Evolutionary conservation across 202 grass and related monocot genomes (phyloP).

Genomic region (Alloteropsis angusta): DNA sequence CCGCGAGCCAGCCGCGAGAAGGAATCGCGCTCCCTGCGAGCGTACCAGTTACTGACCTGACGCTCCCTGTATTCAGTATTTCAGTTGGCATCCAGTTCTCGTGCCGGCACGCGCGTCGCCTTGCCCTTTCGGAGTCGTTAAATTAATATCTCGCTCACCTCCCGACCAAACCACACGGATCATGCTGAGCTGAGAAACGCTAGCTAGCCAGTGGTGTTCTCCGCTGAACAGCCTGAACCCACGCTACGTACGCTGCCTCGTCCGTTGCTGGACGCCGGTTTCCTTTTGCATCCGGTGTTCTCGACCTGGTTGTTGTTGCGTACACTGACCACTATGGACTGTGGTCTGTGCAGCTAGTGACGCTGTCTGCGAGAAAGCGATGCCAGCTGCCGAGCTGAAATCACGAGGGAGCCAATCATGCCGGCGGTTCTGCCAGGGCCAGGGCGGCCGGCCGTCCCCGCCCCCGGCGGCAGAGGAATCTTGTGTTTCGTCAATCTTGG

Average conservation of each 20-base stretch:
- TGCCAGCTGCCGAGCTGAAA: background rate
- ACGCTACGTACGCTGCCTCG: too few relatives aligned
- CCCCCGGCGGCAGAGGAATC: slow-evolving; percentile 5
- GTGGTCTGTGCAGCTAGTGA: too few relatives aligned
- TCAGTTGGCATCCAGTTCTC: background rate
- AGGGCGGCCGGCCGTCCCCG: background rate
- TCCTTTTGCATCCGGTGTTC: background rate
- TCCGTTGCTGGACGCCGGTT: too few relatives aligned
- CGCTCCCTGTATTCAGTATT: too few relatives aligned
- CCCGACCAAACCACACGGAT: background rate
- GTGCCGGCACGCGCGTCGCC: background rate
- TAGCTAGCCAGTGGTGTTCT: background rate
- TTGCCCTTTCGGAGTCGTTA: background rate
- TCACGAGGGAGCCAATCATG: slow-evolving; percentile 16
- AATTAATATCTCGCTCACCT: background rate
- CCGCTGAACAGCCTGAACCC: background rate
- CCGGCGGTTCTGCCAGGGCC: background rate
- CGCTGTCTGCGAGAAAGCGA: background rate
- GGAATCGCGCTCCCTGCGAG: too few relatives aligned
- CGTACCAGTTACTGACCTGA: too few relatives aligned
- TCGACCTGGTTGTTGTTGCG: background rate
- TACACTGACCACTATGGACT: background rate
- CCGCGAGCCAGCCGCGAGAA: too few relatives aligned
- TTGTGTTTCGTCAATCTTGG: background rate
- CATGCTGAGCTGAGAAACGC: background rate